These are phyloP conservation scores for Scedosporium dehoogii DNA, from an alignment of 2,329 filamentous ascomycete genomes.

Conservation along the genomic window DNA sequence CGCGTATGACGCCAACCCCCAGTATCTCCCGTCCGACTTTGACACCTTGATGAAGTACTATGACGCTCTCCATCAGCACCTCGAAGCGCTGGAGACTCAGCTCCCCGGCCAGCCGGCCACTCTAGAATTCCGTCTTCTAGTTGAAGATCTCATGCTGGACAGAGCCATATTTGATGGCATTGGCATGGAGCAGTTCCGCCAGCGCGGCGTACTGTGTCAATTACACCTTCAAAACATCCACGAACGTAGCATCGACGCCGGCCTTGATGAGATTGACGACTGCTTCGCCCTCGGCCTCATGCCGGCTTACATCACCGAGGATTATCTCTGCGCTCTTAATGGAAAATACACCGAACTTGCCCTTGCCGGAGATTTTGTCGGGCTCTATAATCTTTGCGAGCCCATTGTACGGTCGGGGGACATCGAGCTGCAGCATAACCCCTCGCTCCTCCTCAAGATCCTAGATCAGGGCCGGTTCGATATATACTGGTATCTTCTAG, in stretches of 20 bases:
- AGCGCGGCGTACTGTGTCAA: conserved; percentile 9
- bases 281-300: conserved; percentile 17
- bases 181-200: conserved; percentile 13
- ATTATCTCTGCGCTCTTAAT: conserved; percentile 14
- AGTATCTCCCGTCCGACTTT: conserved; percentile 13
- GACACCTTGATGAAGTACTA: conserved; percentile 16
- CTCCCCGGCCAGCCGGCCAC: conserved; percentile 11
- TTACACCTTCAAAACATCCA: conserved; percentile 19
- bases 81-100: conserved; percentile 7
- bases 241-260: conserved; percentile 15
- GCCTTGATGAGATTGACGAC: conserved; percentile 17
- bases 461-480: conserved; percentile 15
- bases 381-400: conserved; percentile 17
- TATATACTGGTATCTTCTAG: conserved; percentile 18
- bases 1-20: conserved; percentile 2
- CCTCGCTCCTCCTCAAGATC: conserved; percentile 15
- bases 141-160: conserved; percentile 17
- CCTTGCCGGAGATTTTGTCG: conserved; percentile 14
- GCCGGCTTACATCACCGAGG: conserved; percentile 10
- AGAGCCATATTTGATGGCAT: conserved; percentile 18
- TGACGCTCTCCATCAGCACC: conserved; percentile 13
- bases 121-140: conserved; percentile 17
- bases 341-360: conserved; percentile 14
- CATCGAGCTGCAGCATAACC: conserved; percentile 15
- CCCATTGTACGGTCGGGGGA: conserved; percentile 18